phyloP scores from a whole-genome alignment of 2,329 filamentous ascomycete genomes.

The Aspergillus proliferans region DNA sequence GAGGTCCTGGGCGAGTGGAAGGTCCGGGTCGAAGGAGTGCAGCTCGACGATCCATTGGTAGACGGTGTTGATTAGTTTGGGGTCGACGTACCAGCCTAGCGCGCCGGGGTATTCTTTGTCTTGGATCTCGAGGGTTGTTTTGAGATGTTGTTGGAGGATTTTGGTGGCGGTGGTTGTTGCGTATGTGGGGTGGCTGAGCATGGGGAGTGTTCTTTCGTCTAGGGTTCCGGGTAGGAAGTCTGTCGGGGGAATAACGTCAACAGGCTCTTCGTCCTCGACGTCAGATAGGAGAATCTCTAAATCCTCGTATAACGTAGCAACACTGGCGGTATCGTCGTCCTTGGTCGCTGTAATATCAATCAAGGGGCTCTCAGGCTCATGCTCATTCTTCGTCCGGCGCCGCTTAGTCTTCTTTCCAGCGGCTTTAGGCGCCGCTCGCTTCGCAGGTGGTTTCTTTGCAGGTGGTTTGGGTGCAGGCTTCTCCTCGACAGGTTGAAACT shows the following conservation, averaged over 20 bases:
- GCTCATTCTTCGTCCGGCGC: constrained; percentile 1
- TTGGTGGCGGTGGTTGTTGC: constrained; percentile 57
- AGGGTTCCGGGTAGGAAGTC: constrained; percentile 65
- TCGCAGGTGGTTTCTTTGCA: not conserved
- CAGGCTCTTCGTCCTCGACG: constrained; percentile 14
- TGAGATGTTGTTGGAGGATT: constrained; percentile 59
- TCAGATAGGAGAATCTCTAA: constrained; percentile 35
- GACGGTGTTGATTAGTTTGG: constrained; percentile 60
- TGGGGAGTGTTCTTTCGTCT: constrained; percentile 55
- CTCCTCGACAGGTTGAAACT: too few relatives aligned
- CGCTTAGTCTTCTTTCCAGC: too few relatives aligned
- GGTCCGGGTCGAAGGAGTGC: constrained; percentile 65
- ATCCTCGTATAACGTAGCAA: constrained; percentile 47
- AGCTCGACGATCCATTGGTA: constrained; percentile 92
- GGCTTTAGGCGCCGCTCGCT: constrained; percentile 2
- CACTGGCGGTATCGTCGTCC: constrained; percentile 40
- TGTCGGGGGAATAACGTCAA: constrained; percentile 30
- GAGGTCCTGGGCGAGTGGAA: constrained; percentile 73
- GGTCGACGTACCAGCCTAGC: constrained; percentile 78
- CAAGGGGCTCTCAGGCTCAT: too few relatives aligned
- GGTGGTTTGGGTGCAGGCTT: too few relatives aligned
- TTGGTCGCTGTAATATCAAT: too few relatives aligned
- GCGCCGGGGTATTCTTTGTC: constrained; percentile 53
- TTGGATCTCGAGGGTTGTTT: constrained; percentile 59
- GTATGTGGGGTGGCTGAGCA: constrained; percentile 60